These are phyloP conservation scores for Calonectria leucothoes DNA, from an alignment of 2,329 filamentous ascomycete species.

Conservation along the genomic window DNA sequence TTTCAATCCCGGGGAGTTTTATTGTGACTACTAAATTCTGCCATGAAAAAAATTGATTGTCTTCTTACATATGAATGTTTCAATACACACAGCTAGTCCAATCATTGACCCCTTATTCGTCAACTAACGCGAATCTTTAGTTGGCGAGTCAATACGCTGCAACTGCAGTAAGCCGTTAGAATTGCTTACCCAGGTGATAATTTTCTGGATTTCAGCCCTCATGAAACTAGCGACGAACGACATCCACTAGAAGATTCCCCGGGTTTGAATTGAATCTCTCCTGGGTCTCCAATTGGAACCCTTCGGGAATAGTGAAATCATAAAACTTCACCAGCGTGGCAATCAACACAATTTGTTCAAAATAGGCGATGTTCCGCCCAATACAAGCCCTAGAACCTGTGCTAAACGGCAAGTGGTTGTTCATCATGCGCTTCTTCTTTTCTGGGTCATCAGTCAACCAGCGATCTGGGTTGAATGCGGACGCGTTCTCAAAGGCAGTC, in stretches of 20 bases:
- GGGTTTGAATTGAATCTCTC: slow-evolving; percentile 20
- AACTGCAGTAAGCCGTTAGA: too few species aligned
- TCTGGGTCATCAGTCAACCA: slow-evolving; percentile 7
- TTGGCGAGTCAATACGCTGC: too few species aligned
- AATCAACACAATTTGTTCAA: slow-evolving; percentile 13
- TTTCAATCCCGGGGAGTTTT: not conserved
- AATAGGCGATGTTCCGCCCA: slow-evolving; percentile 22
- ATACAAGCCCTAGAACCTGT: slow-evolving; percentile 18
- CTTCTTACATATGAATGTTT: not conserved
- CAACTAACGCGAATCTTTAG: too few species aligned
- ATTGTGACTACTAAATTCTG: not conserved
- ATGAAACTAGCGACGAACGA: not conserved
- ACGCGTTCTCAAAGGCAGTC: not conserved
- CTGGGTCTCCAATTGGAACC: not conserved
- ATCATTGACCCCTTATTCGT: too few species aligned
- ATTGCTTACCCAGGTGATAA: too few species aligned
- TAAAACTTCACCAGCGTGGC: not conserved
- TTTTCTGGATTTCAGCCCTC: too few species aligned
- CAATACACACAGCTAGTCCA: too few species aligned
- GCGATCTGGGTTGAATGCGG: not conserved
- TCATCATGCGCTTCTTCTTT: not conserved
- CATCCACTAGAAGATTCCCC: not conserved
- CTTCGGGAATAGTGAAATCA: not conserved
- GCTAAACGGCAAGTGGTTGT: slow-evolving; percentile 11
- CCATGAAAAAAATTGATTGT: not conserved